Evolutionary conservation across 2,329 filamentous ascomycete genomes (phyloP), one percentile per base, ranked within the genome.

Genomic region (Cladosporium sp.): DNA sequence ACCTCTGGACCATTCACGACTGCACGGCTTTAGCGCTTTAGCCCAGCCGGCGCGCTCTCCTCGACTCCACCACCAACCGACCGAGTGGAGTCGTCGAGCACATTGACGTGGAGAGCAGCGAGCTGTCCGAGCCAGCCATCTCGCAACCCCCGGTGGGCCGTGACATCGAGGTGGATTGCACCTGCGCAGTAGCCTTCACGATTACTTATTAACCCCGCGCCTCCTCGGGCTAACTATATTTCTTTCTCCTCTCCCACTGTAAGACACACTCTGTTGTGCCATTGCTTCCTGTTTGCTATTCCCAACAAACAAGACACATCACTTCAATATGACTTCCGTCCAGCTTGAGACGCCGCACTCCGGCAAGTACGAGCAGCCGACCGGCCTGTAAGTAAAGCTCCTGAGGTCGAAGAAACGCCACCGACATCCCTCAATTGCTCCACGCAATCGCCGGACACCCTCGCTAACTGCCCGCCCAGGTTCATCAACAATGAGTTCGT

Each of bases 401-500:
- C 65, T 46, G 89, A 92, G 91, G 89, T 21, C n/a, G 52, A 40
- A 65, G 31, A 37, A 57, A 44, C 63, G 56, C 29, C 37, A 55
- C 57, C 52, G 65, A 57, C 46, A n/a, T 55, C 23, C 40, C 52
- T 55, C 28, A 23, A 29, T 33, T 29, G n/a, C n/a, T 55, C 18
- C 28, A n/a, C 52, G 52, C 29, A 29, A 21, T 3, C 5, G 8
- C 11, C 21, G 52, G n/a, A 14, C 69, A 90, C 91, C 64, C 86
- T 92, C 23, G 88, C 96, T 66, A 93, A 97, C 89, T 92, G 79
- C 89, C 90, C 86, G 52, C 90, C 91, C n/a, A 83, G 93, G 12
- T 93, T 92, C 78, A 92, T 93, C 80, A 89, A 91, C 80, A 92
- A 92, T 69, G 88, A 92, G 75, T 84, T 89, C 92, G 49, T 85